phyloP scores from a whole-genome alignment of 176 grass and related monocot genomes.

The Aegilops tauschii region DNA sequence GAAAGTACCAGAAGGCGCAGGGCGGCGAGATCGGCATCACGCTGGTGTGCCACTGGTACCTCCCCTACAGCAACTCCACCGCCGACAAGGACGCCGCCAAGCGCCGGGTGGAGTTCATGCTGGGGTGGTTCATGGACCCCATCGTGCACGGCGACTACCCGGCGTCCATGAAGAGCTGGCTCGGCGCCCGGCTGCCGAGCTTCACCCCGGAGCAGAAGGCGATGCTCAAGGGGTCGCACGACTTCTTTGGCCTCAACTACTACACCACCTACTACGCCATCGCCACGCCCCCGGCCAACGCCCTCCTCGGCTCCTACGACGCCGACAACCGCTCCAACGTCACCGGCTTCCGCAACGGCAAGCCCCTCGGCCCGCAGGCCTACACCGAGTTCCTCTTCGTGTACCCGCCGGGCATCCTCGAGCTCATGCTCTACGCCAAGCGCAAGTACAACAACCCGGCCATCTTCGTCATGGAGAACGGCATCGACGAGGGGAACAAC shows the following conservation, averaged over 20 bases:
- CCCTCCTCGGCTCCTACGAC: conserved; percentile 18
- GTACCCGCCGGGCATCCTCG: conserved; percentile 41
- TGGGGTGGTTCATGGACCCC: conserved; percentile 76
- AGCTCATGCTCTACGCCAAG: conserved; percentile 55
- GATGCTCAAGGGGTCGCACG: conserved; percentile 44
- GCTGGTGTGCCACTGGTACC: conserved; percentile 49
- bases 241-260: conserved; percentile 84
- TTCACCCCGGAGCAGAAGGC: conserved; percentile 44
- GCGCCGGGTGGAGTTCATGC: conserved; percentile 71
- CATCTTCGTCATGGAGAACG: conserved; percentile 61
- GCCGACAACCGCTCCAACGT: conserved; percentile 43
- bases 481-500: conserved; percentile 48
- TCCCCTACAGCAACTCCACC: conserved; percentile 35
- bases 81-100: conserved; percentile 36
- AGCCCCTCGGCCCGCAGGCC: conserved; percentile 21
- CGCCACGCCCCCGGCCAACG: neutral
- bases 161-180: conserved; percentile 38
- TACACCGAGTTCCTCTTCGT: conserved; percentile 42
- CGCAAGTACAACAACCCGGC: conserved; percentile 46
- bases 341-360: conserved; percentile 1
- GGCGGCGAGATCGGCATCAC: conserved; percentile 66
- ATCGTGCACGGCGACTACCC: conserved; percentile 70
- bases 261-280: conserved; percentile 50
- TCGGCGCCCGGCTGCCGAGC: conserved; percentile 59
- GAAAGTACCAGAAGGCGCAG: conserved; percentile 52